Conservation (phyloP, 2,329 filamentous ascomycete species). For the Trichoderma harzianum region DNA sequence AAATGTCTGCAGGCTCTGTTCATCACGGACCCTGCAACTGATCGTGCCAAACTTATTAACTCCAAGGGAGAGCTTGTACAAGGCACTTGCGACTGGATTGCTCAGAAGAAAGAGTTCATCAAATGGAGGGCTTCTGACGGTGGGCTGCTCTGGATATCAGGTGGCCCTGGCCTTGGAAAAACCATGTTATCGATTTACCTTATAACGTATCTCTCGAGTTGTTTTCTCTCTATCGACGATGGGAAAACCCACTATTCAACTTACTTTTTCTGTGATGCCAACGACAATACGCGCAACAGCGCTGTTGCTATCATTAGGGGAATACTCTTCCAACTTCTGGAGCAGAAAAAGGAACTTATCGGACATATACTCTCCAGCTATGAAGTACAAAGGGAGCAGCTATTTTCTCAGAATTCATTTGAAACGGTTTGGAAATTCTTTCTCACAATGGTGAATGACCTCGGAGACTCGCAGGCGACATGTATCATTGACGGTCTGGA, state of each 20-base stretch:
- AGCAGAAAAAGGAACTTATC: background rate
- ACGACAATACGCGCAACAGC: background rate
- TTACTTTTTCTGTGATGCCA: background rate
- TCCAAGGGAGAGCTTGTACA: background rate
- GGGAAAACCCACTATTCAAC: background rate
- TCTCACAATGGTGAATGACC: background rate
- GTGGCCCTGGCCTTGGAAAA: background rate
- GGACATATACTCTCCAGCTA: background rate
- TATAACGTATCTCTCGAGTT: background rate
- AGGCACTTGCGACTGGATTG: slow-evolving; percentile 1
- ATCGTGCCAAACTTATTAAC: background rate
- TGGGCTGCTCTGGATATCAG: slow-evolving; percentile 8
- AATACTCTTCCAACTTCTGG: background rate
- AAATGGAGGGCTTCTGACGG: background rate
- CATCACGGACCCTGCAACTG: background rate
- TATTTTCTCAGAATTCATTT: background rate
- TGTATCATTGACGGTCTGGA: background rate
- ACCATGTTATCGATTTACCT: slow-evolving; percentile 10
- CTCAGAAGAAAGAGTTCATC: background rate
- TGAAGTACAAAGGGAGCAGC: background rate
- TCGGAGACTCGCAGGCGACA: background rate
- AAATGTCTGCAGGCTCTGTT: background rate
- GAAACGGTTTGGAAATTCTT: background rate
- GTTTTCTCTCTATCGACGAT: background rate
- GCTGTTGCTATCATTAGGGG: background rate